Evolutionary conservation across 192 early-diverging fungal genomes (phyloP), one percentile per base, ranked within the genome.

Genomic region (Rhizophagus prolifer): DNA sequence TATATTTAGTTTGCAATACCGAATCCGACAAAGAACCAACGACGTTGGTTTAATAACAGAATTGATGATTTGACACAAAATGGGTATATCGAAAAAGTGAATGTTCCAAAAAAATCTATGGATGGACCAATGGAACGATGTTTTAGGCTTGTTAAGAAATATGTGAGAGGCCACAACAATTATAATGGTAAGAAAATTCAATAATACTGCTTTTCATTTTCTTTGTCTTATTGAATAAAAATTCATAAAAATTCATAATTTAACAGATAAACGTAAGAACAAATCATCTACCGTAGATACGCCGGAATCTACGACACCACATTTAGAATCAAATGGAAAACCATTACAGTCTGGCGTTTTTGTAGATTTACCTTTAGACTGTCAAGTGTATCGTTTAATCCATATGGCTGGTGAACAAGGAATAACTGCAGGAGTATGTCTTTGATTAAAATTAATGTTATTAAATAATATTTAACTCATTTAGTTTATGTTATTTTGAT

Each of bases 331-430:
- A 14, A 62, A 28, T 28, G n/a, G 4, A 62, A 23, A 62, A 4
- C n/a, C 8, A 62, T 26, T 62, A 10, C 21, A 47, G 28, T 26
- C 34, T 25, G 68, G 68, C 26, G n/a, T 70, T 23, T 50, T 36
- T 47, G 44, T n/a, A 4, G 68, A 92, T 67, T 81, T 88, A 0
- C 90, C 90, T 2, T 70, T 92, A 14, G 90, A 92, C 25, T 84
- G 84, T 67, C 91, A 92, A 74, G 84, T 92, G 0, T 91, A 88
- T 75, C 83, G 85, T 13, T 63, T 90, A 19, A 88, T 92, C 46
- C 61, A 78, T 1, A 65, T 83, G 9, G 26, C 86, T 7, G 90
- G 88, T n/a, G 75, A 82, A 21, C 23, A 74, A 12, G 91, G 91
- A 8, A 84, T 82, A 14, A 89, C 85, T 19, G 80, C 86, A 13